These are phyloP conservation scores for Clarireedia paspali DNA, from an alignment of 2,329 filamentous ascomycete species.

Conservation along the genomic window DNA sequence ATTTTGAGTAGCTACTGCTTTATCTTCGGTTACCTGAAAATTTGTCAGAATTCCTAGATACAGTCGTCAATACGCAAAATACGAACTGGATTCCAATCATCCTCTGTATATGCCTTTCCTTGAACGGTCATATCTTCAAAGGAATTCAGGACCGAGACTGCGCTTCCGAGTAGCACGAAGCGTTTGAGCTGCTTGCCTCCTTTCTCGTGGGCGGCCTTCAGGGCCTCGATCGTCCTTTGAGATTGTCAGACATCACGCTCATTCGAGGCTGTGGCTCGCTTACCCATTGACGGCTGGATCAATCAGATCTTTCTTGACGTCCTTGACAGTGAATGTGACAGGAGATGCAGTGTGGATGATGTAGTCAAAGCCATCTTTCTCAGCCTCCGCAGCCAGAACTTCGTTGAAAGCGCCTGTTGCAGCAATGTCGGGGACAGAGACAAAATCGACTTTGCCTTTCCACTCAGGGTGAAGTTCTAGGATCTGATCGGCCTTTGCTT, in stretches of 20 bases:
- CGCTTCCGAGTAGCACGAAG: slow-evolving; percentile 39
- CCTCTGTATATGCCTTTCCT: slow-evolving; percentile 41
- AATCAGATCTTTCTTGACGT: slow-evolving; percentile 34
- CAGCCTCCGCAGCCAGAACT: slow-evolving; percentile 32
- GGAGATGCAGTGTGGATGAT: slow-evolving; percentile 63
- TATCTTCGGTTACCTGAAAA: slow-evolving; percentile 9
- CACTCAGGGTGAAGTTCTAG: slow-evolving; percentile 32
- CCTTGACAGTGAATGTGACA: slow-evolving; percentile 27
- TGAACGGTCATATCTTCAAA: slow-evolving; percentile 48
- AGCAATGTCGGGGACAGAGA: slow-evolving; percentile 59
- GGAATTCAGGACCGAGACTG: slow-evolving; percentile 53
- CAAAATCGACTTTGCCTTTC: slow-evolving; percentile 23
- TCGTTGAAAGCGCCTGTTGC: slow-evolving; percentile 58
- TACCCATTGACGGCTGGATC: slow-evolving; percentile 43
- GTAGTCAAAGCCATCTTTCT: slow-evolving; percentile 44
- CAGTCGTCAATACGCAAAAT: slow-evolving; percentile 19
- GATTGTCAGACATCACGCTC: not conserved
- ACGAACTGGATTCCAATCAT: slow-evolving; percentile 44
- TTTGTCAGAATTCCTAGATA: not conserved
- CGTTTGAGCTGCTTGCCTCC: slow-evolving; percentile 32
- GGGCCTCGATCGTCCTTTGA: slow-evolving; percentile 54
- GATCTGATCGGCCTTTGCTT: slow-evolving; percentile 36
- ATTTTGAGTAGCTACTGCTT: slow-evolving; percentile 33
- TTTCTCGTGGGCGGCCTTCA: slow-evolving; percentile 56
- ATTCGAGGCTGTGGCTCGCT: not conserved